These are phyloP conservation scores for Bipolaris cookei DNA, from an alignment of 2,329 filamentous ascomycete species.

Conservation along the genomic window DNA sequence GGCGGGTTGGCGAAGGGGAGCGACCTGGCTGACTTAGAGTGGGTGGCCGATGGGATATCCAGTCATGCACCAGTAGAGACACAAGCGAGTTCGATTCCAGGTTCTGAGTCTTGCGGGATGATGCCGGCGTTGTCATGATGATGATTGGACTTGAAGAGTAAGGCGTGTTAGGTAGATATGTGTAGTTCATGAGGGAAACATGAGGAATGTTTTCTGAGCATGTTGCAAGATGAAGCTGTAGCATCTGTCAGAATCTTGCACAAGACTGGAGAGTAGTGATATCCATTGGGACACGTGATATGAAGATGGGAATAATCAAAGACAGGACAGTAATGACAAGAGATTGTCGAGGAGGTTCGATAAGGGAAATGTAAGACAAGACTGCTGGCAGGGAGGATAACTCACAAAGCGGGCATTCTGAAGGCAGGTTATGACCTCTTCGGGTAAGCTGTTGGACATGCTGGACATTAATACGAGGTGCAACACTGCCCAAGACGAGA, in stretches of 20 bases:
- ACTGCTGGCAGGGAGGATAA: constrained; percentile 14
- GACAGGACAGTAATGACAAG: constrained; percentile 2
- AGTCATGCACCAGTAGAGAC: constrained; percentile 95
- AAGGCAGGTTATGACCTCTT: constrained; percentile 87
- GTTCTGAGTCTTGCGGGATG: constrained; percentile 81
- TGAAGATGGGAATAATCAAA: background rate
- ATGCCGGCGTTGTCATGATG: constrained; percentile 87
- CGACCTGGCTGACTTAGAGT: constrained; percentile 63
- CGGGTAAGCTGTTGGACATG: constrained; percentile 70
- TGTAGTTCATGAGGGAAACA: constrained; percentile 98
- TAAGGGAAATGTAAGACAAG: background rate
- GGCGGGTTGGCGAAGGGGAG: constrained; percentile 67
- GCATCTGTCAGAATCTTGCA: constrained; percentile 9
- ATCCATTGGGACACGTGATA: background rate
- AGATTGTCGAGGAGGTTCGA: background rate
- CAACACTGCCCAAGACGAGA: constrained; percentile 14
- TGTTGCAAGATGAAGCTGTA: constrained; percentile 91
- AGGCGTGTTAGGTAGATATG: constrained; percentile 79
- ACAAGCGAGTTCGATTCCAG: constrained; percentile 84
- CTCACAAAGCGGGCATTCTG: constrained; percentile 92
- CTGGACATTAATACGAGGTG: constrained; percentile 4
- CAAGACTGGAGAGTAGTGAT: background rate
- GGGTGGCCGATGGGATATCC: constrained; percentile 90
- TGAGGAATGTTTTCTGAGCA: constrained; percentile 83
- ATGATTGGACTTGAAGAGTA: constrained; percentile 71